phyloP scores from a whole-genome alignment of 306 rosid species.

The Rubus parviflorus region DNA sequence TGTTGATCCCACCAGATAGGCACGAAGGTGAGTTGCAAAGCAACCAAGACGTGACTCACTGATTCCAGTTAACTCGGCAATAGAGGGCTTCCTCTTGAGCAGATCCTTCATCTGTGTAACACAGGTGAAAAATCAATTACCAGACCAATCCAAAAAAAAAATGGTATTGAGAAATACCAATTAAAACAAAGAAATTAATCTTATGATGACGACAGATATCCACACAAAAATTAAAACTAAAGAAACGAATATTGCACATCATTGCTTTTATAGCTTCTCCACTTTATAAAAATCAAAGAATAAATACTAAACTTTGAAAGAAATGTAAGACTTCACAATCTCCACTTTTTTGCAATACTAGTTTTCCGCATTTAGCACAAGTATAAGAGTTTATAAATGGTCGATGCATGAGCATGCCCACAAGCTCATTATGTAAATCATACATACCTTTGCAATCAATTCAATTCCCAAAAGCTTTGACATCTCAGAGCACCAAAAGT shows the following conservation, averaged over 20 bases:
- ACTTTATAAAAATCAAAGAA: neutral
- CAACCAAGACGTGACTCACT: slow-evolving; percentile 81
- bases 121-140: slow-evolving; percentile 9
- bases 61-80: slow-evolving; percentile 88
- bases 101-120: slow-evolving; percentile 82
- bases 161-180: neutral
- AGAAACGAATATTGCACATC: neutral
- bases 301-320: neutral
- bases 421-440: neutral
- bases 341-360: neutral
- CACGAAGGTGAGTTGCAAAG: slow-evolving; percentile 88
- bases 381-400: neutral
- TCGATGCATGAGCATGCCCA: neutral
- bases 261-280: neutral
- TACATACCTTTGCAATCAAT: slow-evolving; percentile 69
- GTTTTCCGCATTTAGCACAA: neutral
- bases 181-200: neutral
- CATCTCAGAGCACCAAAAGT: slow-evolving; percentile 94
- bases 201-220: neutral
- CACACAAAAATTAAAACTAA: neutral
- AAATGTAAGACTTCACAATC: neutral
- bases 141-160: neutral
- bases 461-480: slow-evolving; percentile 88
- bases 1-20: slow-evolving; percentile 79
- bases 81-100: slow-evolving; percentile 72